Conservation (phyloP, 176 grass and related monocot species). For the Miscanthus lutarioriparius region DNA sequence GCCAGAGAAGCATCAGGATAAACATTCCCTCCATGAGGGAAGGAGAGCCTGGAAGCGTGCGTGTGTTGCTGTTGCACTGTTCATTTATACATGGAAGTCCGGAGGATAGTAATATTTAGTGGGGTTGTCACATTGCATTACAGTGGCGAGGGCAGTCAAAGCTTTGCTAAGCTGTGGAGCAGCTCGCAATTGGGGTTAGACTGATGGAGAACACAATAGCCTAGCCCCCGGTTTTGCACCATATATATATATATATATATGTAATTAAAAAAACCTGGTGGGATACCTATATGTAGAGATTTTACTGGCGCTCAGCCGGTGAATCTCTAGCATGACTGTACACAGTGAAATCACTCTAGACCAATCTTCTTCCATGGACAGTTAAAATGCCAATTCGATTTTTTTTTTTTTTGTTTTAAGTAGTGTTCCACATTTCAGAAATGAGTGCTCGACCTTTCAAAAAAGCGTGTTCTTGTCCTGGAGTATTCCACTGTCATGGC, state of each 20-base stretch:
- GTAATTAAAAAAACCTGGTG: conserved; percentile 17
- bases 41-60: conserved; percentile 1
- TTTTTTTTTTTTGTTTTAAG: neutral
- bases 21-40: neutral
- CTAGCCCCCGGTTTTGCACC: conserved; percentile 16
- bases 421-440: neutral
- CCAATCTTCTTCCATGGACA: neutral
- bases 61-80: conserved; percentile 32
- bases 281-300: conserved; percentile 25
- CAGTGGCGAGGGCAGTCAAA: neutral
- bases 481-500: neutral
- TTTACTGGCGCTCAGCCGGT: neutral
- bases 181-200: neutral
- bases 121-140: neutral
- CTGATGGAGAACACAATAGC: neutral
- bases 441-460: neutral
- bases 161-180: neutral
- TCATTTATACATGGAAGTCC: conserved; percentile 22
- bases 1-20: conserved; percentile 15
- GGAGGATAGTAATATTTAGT: conserved; percentile 30
- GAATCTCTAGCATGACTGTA: conserved; percentile 1
- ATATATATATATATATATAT: conserved; percentile 9
- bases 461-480: neutral
- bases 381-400: neutral
- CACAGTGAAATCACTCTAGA: neutral